Evolutionary conservation across 805 yeast species (phyloP).

Genomic region (Torulaspora delbrueckii): DNA sequence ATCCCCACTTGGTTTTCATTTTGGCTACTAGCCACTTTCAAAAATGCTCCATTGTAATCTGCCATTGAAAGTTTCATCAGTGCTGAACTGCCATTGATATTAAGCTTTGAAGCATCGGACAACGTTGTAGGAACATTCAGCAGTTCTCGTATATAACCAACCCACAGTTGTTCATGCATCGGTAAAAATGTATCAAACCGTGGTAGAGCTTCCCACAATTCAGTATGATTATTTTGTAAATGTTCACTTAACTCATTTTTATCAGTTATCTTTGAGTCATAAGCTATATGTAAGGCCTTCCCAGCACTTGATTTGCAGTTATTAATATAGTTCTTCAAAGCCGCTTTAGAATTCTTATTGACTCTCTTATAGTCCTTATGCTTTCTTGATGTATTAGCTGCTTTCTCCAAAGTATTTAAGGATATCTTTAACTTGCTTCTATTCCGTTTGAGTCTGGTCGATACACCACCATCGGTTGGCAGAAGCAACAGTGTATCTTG

Average conservation of each 20-base stretch:
- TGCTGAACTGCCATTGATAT: constrained; percentile 31
- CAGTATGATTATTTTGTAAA: constrained; percentile 18
- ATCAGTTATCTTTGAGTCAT: constrained; percentile 14
- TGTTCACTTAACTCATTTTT: constrained; percentile 23
- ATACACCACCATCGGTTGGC: constrained; percentile 36
- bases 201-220: constrained; percentile 28
- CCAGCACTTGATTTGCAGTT: constrained; percentile 21
- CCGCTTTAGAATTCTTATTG: constrained; percentile 31
- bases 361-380: constrained; percentile 26
- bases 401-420: constrained; percentile 4
- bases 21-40: constrained; percentile 54
- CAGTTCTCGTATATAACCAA: constrained; percentile 56
- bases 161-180: constrained; percentile 63
- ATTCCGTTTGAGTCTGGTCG: constrained; percentile 21
- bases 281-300: constrained; percentile 29
- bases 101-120: constrained; percentile 15
- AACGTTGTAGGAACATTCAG: constrained; percentile 36
- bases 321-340: constrained; percentile 29
- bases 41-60: constrained; percentile 73
- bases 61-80: constrained; percentile 64
- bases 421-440: constrained; percentile 17
- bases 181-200: constrained; percentile 48
- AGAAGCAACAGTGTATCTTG: constrained; percentile 29
- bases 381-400: constrained; percentile 4
- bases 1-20: constrained; percentile 56